Percentiles rank a stretch among this genome's conserved stretches.
Evolutionary conservation across 2,329 filamentous ascomycete genomes (phyloP).

Genomic region (Ceratocystiopsis brevicomis): DNA sequence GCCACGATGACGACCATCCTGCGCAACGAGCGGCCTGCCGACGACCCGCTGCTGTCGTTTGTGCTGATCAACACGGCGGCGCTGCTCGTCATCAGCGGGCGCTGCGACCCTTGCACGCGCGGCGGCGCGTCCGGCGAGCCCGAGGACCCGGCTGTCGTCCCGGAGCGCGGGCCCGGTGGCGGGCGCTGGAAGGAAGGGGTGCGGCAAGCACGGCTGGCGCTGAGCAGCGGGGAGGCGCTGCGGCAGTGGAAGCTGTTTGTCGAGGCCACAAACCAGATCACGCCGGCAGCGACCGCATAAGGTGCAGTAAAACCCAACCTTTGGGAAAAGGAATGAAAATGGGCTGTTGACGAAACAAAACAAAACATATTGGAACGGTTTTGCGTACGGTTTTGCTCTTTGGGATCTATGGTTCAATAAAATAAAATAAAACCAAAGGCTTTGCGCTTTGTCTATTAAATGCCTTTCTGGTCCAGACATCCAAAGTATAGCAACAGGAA

Average conservation of each 20-base stretch:
- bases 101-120: constrained; percentile 41
- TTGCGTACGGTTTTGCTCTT: too few species aligned
- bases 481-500: neutral
- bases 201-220: constrained; percentile 67
- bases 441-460: too few species aligned
- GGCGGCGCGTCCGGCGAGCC: constrained; percentile 41
- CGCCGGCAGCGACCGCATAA: neutral
- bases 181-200: constrained; percentile 92
- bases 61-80: constrained; percentile 88
- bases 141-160: constrained; percentile 64
- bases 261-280: constrained; percentile 46
- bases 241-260: constrained; percentile 71
- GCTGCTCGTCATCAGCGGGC: constrained; percentile 64
- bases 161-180: constrained; percentile 66
- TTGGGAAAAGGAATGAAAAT: neutral
- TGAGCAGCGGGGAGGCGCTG: constrained; percentile 73
- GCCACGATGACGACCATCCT: constrained; percentile 63
- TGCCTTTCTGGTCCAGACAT: too few species aligned
- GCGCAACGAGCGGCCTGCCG: constrained; percentile 47
- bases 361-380: neutral
- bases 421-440: too few species aligned
- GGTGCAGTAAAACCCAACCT: neutral
- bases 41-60: constrained; percentile 81
- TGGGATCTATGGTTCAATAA: too few species aligned
- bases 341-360: neutral